A percentile compares a stretch with the other conserved stretches of the same genome.
phyloP scores from a whole-genome alignment of 2,329 filamentous ascomycete species.

The Alternaria infectoria region DNA sequence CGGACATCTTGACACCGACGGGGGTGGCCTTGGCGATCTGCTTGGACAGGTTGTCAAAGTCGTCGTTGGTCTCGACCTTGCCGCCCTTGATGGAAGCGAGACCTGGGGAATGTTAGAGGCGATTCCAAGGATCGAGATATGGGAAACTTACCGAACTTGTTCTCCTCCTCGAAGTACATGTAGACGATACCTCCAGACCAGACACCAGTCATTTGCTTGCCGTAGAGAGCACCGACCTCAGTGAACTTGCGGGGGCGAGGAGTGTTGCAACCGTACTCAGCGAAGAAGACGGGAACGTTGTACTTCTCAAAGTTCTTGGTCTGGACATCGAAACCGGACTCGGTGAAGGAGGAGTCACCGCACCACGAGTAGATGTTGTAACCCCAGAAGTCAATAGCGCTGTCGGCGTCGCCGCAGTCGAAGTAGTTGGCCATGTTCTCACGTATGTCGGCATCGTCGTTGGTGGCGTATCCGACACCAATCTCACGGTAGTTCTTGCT shows the following conservation, averaged over 20 bases:
- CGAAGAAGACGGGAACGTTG: constrained; percentile 96
- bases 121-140: not conserved
- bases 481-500: constrained; percentile 75
- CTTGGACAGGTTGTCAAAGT: constrained; percentile 67
- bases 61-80: constrained; percentile 66
- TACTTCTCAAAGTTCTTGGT: constrained; percentile 87
- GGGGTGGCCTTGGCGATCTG: constrained; percentile 71
- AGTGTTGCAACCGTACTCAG: constrained; percentile 95
- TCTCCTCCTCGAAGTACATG: constrained; percentile 94
- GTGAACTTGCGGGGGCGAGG: constrained; percentile 76
- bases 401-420: constrained; percentile 74
- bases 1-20: constrained; percentile 66
- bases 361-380: constrained; percentile 99
- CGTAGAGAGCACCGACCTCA: constrained; percentile 84
- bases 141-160: constrained; percentile 75
- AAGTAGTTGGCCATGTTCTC: constrained; percentile 87
- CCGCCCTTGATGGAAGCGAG: constrained; percentile 68
- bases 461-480: constrained; percentile 94
- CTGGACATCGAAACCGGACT: constrained; percentile 81
- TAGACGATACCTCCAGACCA: constrained; percentile 98
- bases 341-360: constrained; percentile 76
- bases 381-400: constrained; percentile 93
- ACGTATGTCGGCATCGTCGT: constrained; percentile 86
- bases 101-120: constrained; percentile 52
- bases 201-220: constrained; percentile 78